Percentiles rank a stretch among this genome's conserved stretches.
These are phyloP conservation scores for Phytophthora crassamura DNA, from an alignment of 352 stramenopile species.

Conservation along the genomic window DNA sequence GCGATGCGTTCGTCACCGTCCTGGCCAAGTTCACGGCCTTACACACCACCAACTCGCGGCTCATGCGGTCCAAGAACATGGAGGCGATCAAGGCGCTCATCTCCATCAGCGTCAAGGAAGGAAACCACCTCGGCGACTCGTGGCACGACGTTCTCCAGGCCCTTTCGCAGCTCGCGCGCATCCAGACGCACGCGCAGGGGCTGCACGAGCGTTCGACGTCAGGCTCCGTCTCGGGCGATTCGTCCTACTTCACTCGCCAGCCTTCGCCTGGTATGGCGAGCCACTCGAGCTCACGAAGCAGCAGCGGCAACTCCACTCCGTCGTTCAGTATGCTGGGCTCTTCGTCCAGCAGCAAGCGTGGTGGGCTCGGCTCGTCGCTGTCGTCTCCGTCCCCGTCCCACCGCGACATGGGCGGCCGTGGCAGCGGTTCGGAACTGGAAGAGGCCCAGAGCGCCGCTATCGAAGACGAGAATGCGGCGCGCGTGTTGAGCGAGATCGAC, in stretches of 20 bases:
- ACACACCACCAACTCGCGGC: conserved; percentile 89
- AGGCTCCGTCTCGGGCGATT: conserved; percentile 41
- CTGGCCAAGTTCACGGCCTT: conserved; percentile 97
- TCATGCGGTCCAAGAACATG: conserved; percentile 98
- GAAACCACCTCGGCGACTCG: conserved; percentile 96
- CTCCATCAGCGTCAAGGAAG: conserved; percentile 96
- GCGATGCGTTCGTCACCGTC: conserved; percentile 97
- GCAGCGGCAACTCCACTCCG: conserved; percentile 33
- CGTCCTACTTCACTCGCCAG: conserved; percentile 84
- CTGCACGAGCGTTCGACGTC: conserved; percentile 50
- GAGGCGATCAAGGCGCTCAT: conserved; percentile 97
- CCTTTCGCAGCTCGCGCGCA: conserved; percentile 97
- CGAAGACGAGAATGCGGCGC: conserved; percentile 86
- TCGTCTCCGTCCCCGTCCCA: conserved; percentile 63
- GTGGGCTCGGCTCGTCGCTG: conserved; percentile 32
- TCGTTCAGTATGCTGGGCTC: conserved; percentile 41
- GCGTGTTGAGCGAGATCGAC: conserved; percentile 88
- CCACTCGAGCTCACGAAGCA: conserved; percentile 38
- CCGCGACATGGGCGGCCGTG: conserved; percentile 45
- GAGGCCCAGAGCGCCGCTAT: conserved; percentile 76
- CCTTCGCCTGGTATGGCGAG: conserved; percentile 34
- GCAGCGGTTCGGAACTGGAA: conserved; percentile 40
- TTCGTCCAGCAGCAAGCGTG: conserved; percentile 32
- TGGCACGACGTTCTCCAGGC: conserved; percentile 97
- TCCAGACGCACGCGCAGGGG: conserved; percentile 96